Evolutionary conservation across 192 early-diverging fungal genomes (phyloP).

Genomic region (Mortierella alpina): DNA sequence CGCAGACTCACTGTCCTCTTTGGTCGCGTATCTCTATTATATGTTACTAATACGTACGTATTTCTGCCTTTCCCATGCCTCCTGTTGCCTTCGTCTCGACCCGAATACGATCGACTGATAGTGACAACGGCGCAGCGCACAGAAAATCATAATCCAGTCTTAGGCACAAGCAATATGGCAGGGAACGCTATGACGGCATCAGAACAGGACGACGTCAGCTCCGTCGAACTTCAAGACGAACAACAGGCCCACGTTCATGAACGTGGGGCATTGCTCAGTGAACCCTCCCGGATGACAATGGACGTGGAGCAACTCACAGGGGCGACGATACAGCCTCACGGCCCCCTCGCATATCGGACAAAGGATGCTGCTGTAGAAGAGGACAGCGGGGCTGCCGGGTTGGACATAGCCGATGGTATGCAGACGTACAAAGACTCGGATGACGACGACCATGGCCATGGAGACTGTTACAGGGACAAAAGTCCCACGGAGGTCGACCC

Average conservation of each 20-base stretch:
- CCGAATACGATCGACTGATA: neutral
- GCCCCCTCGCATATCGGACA: constrained; percentile 6
- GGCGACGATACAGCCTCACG: constrained; percentile 4
- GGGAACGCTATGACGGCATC: constrained; percentile 18
- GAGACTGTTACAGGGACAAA: constrained; percentile 16
- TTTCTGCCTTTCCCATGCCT: neutral
- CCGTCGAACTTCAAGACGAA: constrained; percentile 8
- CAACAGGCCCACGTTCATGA: neutral
- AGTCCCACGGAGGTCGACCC: constrained; percentile 17
- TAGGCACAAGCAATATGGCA: neutral
- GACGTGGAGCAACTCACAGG: constrained; percentile 9
- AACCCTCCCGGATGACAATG: constrained; percentile 20
- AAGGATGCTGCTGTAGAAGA: neutral
- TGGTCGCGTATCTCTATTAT: no score
- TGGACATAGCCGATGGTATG: neutral
- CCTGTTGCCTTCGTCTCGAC: no score
- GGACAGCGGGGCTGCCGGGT: neutral
- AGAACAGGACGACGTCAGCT: constrained; percentile 4
- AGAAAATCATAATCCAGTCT: neutral
- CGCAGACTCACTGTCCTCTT: no score
- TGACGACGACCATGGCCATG: constrained; percentile 4
- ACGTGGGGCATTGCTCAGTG: neutral
- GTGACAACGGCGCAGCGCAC: neutral
- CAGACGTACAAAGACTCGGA: neutral
- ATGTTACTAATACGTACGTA: neutral